Conservation (phyloP, 331 rosid species). For the Malus hybrid region DNA sequence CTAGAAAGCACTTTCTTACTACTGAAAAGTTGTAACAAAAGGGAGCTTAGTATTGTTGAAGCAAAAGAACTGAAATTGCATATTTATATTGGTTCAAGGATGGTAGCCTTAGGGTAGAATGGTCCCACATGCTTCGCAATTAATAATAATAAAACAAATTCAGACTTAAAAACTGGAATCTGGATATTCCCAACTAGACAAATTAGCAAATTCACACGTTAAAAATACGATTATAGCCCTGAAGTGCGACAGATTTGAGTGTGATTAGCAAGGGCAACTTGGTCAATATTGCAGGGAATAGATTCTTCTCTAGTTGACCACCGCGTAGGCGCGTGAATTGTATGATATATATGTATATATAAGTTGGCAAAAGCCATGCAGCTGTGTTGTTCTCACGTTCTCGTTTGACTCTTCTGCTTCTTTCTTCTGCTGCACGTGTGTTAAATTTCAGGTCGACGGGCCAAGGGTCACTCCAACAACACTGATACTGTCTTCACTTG, state of each 20-base stretch:
- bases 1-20: neutral
- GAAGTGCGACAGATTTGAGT: neutral
- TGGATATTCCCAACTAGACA: conserved; percentile 16
- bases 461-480: too few species aligned
- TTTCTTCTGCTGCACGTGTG: conserved; percentile 18
- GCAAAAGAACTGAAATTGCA: conserved; percentile 18
- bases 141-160: neutral
- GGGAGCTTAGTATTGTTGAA: conserved; percentile 7
- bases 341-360: neutral
- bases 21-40: neutral
- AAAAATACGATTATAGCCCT: conserved; percentile 2
- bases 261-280: neutral
- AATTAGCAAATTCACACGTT: neutral
- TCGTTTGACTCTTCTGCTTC: conserved; percentile 35
- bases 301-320: conserved; percentile 9
- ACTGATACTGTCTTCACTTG: too few species aligned
- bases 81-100: conserved; percentile 46
- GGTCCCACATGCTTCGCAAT: conserved; percentile 42
- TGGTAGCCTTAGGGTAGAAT: conserved; percentile 24
- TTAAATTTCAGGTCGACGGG: too few species aligned
- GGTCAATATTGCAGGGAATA: conserved; percentile 6
- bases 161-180: conserved; percentile 3
- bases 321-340: conserved; percentile 11
- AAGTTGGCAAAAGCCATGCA: conserved; percentile 55
- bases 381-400: conserved; percentile 52